Evolutionary conservation across 805 yeast species (phyloP).

Genomic region (Candida morakotiae): DNA sequence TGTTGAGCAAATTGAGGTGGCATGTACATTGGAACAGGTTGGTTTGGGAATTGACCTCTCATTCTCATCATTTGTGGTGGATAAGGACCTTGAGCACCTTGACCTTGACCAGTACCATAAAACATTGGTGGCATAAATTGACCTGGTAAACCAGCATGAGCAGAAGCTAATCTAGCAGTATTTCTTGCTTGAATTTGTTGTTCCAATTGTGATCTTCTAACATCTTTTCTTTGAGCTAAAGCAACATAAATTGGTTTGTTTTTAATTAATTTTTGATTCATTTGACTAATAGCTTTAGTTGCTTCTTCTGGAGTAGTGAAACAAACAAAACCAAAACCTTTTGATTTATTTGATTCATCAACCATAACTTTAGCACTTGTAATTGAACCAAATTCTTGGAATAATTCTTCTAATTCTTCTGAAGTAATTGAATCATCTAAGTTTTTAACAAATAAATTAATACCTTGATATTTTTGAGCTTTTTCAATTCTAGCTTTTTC

Average conservation of each 20-base stretch:
- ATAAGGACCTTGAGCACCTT: constrained; percentile 68
- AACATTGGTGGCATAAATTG: constrained; percentile 86
- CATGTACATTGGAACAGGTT: constrained; percentile 78
- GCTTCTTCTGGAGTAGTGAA: constrained; percentile 98
- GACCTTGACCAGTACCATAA: constrained; percentile 77
- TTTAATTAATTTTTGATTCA: constrained; percentile 94
- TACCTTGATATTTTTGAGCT: constrained; percentile 93
- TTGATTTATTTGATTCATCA: constrained; percentile 90
- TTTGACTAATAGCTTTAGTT: constrained; percentile 94
- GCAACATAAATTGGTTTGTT: constrained; percentile 98
- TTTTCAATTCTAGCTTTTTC: constrained; percentile 90
- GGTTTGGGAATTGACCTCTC: constrained; percentile 64
- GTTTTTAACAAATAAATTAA: constrained; percentile 94
- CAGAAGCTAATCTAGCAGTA: constrained; percentile 98
- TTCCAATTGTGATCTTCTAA: constrained; percentile 92
- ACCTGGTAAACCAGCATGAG: constrained; percentile 85
- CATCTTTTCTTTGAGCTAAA: constrained; percentile 97
- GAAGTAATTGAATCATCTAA: constrained; percentile 91
- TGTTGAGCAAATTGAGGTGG: constrained; percentile 51
- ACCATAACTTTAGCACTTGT: constrained; percentile 96
- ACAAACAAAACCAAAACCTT: constrained; percentile 98
- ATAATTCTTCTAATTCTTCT: constrained; percentile 87
- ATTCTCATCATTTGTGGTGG: constrained; percentile 79
- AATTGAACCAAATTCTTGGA: constrained; percentile 88
- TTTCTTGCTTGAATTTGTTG: constrained; percentile 98